phyloP scores from a whole-genome alignment of 2,329 filamentous ascomycete genomes.

The Fusarium sp. region DNA sequence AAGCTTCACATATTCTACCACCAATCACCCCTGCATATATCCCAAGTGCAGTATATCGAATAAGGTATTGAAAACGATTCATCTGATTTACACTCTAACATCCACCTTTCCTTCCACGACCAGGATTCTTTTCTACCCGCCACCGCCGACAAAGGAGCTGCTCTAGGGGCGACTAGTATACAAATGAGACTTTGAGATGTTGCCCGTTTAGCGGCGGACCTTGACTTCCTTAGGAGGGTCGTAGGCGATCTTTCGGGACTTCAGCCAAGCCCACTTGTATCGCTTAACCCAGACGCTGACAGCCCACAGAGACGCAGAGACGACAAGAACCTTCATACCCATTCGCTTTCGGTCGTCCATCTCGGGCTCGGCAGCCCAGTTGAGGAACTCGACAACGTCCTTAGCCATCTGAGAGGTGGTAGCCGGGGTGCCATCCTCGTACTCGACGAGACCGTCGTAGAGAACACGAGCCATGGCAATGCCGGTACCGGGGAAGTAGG shows the following conservation, averaged over 20 bases:
- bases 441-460: slow-evolving; percentile 97
- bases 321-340: slow-evolving; percentile 94
- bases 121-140: slow-evolving; percentile 55
- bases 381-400: slow-evolving; percentile 98
- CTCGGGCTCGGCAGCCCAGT: slow-evolving; percentile 99
- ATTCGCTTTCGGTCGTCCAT: slow-evolving; percentile 99
- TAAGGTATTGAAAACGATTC: slow-evolving; percentile 57
- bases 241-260: slow-evolving; percentile 94
- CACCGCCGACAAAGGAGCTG: slow-evolving; percentile 59
- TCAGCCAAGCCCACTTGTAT: slow-evolving; percentile 98
- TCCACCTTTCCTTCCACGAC: slow-evolving; percentile 49
- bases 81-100: slow-evolving; percentile 66
- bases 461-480: slow-evolving; percentile 99
- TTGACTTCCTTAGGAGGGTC: slow-evolving; percentile 75
- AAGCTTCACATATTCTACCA: slow-evolving; percentile 12
- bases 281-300: slow-evolving; percentile 98
- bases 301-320: slow-evolving; percentile 82
- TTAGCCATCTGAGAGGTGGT: slow-evolving; percentile 99
- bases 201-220: slow-evolving; percentile 60
- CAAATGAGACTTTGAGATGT: slow-evolving; percentile 52
- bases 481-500: slow-evolving; percentile 98
- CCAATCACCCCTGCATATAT: slow-evolving; percentile 4
- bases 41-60: slow-evolving; percentile 38
- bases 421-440: slow-evolving; percentile 95
- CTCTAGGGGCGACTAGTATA: slow-evolving; percentile 60